Percentiles rank a stretch among this genome's conserved stretches.
Conservation (phyloP, 2,329 filamentous ascomycete species). For the Botrytis tulipae region DNA sequence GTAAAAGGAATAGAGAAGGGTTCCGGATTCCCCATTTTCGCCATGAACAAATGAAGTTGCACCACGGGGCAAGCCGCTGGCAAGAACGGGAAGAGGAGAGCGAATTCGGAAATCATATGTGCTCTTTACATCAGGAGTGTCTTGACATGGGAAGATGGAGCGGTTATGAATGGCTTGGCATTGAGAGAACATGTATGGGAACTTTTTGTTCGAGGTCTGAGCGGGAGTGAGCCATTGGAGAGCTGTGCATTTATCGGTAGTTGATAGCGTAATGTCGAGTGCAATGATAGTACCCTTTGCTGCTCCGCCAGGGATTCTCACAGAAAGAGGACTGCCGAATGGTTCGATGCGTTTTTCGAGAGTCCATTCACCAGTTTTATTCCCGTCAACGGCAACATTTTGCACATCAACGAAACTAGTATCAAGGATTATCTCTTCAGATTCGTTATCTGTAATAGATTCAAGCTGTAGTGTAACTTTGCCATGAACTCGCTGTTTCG, state of each 20-base stretch:
- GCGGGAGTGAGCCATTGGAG: slow-evolving; percentile 92
- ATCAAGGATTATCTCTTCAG: slow-evolving; percentile 79
- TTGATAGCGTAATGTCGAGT: slow-evolving; percentile 68
- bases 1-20: slow-evolving; percentile 75
- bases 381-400: slow-evolving; percentile 67
- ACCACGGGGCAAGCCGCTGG: slow-evolving; percentile 70
- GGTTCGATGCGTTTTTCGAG: slow-evolving; percentile 65
- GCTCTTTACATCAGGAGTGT: slow-evolving; percentile 97
- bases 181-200: slow-evolving; percentile 97
- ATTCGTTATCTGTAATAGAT: slow-evolving; percentile 70
- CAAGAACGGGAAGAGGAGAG: slow-evolving; percentile 85
- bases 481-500: slow-evolving; percentile 72
- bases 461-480: slow-evolving; percentile 74
- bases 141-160: slow-evolving; percentile 93
- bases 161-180: slow-evolving; percentile 95
- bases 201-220: slow-evolving; percentile 92
- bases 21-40: slow-evolving; percentile 51
- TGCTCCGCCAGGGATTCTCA: slow-evolving; percentile 57
- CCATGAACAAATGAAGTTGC: slow-evolving; percentile 50
- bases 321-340: slow-evolving; percentile 68
- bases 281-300: slow-evolving; percentile 53
- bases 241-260: slow-evolving; percentile 85
- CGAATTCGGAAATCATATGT: slow-evolving; percentile 86
- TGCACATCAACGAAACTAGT: slow-evolving; percentile 78
- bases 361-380: slow-evolving; percentile 62